Conservation (phyloP, 768 basidiomycete species). For the Hypsizygus marmoreus region DNA sequence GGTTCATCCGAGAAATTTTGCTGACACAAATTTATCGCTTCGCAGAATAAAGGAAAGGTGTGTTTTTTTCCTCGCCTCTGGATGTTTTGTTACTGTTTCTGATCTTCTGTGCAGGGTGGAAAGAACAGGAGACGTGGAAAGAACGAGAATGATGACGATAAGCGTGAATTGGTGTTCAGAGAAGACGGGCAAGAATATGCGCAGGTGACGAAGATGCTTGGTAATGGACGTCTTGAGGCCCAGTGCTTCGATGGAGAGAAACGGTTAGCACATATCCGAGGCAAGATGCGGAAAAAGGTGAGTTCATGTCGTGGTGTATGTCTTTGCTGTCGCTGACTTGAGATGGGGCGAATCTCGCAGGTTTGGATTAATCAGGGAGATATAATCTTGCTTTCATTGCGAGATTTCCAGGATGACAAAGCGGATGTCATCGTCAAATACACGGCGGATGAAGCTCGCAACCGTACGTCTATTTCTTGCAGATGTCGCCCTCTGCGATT, state of each 20-base stretch:
- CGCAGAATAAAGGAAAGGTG: slow-evolving; percentile 78
- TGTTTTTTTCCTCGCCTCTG: slow-evolving; percentile 5
- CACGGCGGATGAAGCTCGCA: slow-evolving; percentile 92
- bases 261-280: slow-evolving; percentile 94
- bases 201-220: slow-evolving; percentile 98
- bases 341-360: slow-evolving; percentile 39
- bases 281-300: slow-evolving; percentile 99
- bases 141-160: slow-evolving; percentile 99
- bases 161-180: slow-evolving; percentile 97
- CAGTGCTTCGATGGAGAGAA: slow-evolving; percentile 99
- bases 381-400: slow-evolving; percentile 90
- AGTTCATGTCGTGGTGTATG: slow-evolving; percentile 30
- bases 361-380: slow-evolving; percentile 99
- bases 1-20: slow-evolving; percentile 11
- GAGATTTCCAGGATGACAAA: slow-evolving; percentile 99
- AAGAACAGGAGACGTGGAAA: slow-evolving; percentile 99
- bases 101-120: slow-evolving; percentile 67
- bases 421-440: slow-evolving; percentile 99
- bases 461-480: slow-evolving; percentile 47
- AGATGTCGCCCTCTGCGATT: neutral
- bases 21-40: slow-evolving; percentile 11
- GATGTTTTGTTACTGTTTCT: neutral
- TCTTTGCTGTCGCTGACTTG: slow-evolving; percentile 2
- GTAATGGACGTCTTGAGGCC: slow-evolving; percentile 95
- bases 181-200: slow-evolving; percentile 99